Evolutionary conservation across 1,284 basidiomycete species (phyloP).

Genomic region (Entoloma clypeatum): DNA sequence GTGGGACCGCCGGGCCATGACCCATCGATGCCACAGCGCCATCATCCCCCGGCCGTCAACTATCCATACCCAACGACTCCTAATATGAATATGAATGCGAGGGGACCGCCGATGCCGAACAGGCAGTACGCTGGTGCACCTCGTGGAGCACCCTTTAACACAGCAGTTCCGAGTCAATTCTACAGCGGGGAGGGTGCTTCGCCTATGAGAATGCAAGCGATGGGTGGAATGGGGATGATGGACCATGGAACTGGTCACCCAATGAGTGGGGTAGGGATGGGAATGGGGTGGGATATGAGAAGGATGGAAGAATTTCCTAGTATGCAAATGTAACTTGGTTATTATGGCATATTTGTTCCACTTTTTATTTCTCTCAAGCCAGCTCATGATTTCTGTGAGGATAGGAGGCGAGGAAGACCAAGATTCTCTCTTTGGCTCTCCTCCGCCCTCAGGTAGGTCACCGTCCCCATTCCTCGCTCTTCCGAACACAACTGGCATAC

Average conservation of each 20-base stretch:
- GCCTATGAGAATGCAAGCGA: constrained; percentile 30
- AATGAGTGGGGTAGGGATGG: constrained; percentile 24
- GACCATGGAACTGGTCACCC: constrained; percentile 25
- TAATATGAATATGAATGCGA: constrained; percentile 28
- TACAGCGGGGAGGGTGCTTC: constrained; percentile 30
- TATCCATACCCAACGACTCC: constrained; percentile 29
- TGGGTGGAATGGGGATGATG: constrained; percentile 25
- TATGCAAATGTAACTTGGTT: too few relatives aligned
- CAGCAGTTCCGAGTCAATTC: constrained; percentile 31
- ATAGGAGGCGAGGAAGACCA: constrained; percentile 56
- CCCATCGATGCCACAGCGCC: constrained; percentile 26
- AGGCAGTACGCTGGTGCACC: constrained; percentile 29
- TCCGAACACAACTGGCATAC: constrained; percentile 44
- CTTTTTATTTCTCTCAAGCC: too few relatives aligned
- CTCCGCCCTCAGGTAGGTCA: constrained; percentile 78
- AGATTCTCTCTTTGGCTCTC: constrained; percentile 78
- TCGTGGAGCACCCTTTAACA: constrained; percentile 31
- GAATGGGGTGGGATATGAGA: constrained; percentile 21
- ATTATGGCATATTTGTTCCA: too few relatives aligned
- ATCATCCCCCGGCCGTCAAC: constrained; percentile 18
- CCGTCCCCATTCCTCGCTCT: constrained; percentile 61
- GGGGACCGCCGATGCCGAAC: constrained; percentile 28
- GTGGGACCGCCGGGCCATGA: constrained; percentile 28
- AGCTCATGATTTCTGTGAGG: too few relatives aligned
- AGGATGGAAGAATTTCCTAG: too few relatives aligned